Percentiles rank a stretch among this genome's conserved stretches.
These are phyloP conservation scores for Hypsizygus marmoreus DNA, from an alignment of 768 basidiomycete species.

Conservation along the genomic window DNA sequence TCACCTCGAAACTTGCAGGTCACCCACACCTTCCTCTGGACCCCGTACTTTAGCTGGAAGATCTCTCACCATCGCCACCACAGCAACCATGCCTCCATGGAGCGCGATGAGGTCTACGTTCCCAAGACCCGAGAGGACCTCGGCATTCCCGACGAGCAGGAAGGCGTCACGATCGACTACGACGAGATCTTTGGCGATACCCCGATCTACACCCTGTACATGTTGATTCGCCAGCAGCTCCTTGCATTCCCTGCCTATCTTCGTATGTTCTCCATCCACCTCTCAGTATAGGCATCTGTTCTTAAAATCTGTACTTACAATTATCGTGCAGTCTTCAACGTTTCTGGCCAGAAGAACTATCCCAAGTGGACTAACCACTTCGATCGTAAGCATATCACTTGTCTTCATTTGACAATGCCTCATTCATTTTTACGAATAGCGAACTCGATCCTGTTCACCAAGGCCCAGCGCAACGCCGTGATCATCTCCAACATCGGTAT, in stretches of 20 bases:
- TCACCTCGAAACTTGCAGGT: conserved; percentile 26
- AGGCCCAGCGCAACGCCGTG: conserved; percentile 51
- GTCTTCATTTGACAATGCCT: background rate
- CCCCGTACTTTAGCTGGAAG: conserved; percentile 57
- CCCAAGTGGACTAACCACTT: conserved; percentile 71
- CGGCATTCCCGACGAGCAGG: conserved; percentile 42
- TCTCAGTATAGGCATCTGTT: conserved; percentile 9
- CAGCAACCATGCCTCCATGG: conserved; percentile 52
- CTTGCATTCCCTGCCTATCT: conserved; percentile 65
- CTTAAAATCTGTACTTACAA: background rate
- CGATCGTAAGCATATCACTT: conserved; percentile 44
- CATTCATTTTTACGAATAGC: too few relatives aligned
- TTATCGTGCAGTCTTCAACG: conserved; percentile 52
- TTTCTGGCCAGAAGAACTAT: conserved; percentile 60
- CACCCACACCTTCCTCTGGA: conserved; percentile 50
- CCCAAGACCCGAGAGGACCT: conserved; percentile 62
- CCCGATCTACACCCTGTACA: conserved; percentile 57
- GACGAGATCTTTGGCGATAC: conserved; percentile 62
- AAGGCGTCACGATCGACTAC: conserved; percentile 41
- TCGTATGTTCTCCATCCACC: conserved; percentile 37
- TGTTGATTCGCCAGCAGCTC: conserved; percentile 57
- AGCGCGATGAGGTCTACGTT: conserved; percentile 60
- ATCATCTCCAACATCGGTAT: conserved; percentile 63
- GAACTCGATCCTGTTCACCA: conserved; percentile 57
- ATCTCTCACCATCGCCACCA: conserved; percentile 58